Evolutionary conservation across 257 asterid species (phyloP).

Genomic region (Nicotiana undulata): DNA sequence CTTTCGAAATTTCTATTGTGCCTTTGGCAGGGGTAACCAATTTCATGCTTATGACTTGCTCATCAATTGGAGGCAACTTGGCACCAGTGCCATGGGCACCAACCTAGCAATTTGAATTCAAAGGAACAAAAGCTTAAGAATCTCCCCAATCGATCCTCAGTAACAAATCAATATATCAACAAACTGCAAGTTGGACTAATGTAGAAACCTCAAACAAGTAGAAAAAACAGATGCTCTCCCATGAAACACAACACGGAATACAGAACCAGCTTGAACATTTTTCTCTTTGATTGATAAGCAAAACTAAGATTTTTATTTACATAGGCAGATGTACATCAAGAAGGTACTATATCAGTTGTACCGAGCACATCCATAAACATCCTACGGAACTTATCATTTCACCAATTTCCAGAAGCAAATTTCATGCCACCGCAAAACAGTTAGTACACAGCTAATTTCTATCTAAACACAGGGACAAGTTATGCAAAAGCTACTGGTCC

Average conservation of each 20-base stretch:
- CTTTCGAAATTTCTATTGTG: constrained; percentile 74
- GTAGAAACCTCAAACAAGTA: neutral
- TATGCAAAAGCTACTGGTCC: neutral
- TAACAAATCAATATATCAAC: neutral
- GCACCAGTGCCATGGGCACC: constrained; percentile 99
- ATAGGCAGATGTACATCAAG: neutral
- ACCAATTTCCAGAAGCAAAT: neutral
- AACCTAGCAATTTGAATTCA: constrained; percentile 42
- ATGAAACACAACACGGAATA: neutral
- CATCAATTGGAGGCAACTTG: constrained; percentile 87
- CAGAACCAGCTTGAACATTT: neutral
- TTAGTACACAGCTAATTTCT: neutral
- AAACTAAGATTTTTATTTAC: neutral
- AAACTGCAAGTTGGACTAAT: neutral
- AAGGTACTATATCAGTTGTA: neutral
- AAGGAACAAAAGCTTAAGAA: constrained; percentile 3
- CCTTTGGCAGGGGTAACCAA: constrained; percentile 90
- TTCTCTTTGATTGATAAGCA: neutral
- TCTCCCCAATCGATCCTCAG: neutral
- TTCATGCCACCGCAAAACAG: neutral
- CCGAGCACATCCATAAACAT: neutral
- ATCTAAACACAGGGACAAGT: neutral
- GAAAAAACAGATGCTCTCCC: neutral
- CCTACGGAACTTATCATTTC: neutral
- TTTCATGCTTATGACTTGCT: constrained; percentile 95